Conservation (phyloP, 345 rosid genomes). For the Abelmoschus esculentus region DNA sequence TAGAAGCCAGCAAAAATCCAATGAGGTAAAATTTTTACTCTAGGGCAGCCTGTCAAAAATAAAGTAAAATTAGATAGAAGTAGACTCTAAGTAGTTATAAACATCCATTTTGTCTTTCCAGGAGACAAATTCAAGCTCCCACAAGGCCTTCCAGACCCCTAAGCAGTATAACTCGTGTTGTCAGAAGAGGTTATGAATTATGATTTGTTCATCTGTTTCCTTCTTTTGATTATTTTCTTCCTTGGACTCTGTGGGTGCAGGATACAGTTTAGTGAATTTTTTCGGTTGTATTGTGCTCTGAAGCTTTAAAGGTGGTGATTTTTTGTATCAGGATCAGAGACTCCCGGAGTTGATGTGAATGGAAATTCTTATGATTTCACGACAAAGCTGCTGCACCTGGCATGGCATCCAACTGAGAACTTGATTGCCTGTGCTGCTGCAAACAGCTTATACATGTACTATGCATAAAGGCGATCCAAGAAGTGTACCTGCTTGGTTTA, state of each 20-base stretch:
- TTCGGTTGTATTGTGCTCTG: neutral
- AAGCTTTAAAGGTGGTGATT: neutral
- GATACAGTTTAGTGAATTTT: neutral
- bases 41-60: neutral
- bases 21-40: slow-evolving; percentile 54
- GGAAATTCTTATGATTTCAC: slow-evolving; percentile 88
- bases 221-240: neutral
- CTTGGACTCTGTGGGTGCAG: neutral
- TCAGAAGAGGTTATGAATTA: slow-evolving; percentile 84
- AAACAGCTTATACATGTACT: slow-evolving; percentile 99
- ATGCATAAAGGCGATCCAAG: slow-evolving; percentile 46
- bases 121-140: slow-evolving; percentile 90
- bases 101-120: slow-evolving; percentile 17
- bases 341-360: slow-evolving; percentile 69
- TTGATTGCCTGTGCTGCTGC: slow-evolving; percentile 98
- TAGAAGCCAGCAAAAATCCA: slow-evolving; percentile 99
- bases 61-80: no score
- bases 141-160: slow-evolving; percentile 85
- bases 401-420: slow-evolving; percentile 96
- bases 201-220: neutral
- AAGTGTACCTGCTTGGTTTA: slow-evolving; percentile 26
- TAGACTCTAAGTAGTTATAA: neutral
- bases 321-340: slow-evolving; percentile 31
- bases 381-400: slow-evolving; percentile 87
- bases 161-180: slow-evolving; percentile 85